phyloP scores from a whole-genome alignment of 1,139 yeast genomes.

The Geotrichum restrictum region DNA sequence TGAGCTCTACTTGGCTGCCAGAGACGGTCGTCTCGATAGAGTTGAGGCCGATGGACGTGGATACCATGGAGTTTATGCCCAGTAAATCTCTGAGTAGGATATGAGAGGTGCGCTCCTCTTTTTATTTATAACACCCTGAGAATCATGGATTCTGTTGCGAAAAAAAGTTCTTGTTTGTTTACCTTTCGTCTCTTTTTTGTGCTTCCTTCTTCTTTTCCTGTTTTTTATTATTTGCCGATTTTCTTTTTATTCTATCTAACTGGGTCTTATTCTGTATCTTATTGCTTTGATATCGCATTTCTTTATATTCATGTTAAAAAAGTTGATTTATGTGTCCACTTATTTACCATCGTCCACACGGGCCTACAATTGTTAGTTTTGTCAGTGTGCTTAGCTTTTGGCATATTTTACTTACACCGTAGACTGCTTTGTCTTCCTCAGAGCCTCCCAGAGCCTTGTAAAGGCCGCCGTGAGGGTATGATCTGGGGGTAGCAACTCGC shows the following conservation, averaged over 20 bases:
- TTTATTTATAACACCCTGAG: conserved; percentile 17
- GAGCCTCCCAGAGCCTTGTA: conserved; percentile 67
- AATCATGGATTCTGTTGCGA: conserved; percentile 3
- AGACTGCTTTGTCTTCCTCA: conserved; percentile 36
- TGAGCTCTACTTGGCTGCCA: conserved; percentile 46
- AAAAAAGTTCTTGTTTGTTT: conserved; percentile 7
- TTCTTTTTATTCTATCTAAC: not conserved
- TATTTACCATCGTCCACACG: conserved; percentile 22
- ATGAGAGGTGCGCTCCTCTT: conserved; percentile 7
- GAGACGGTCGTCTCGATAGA: conserved; percentile 49
- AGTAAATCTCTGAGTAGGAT: conserved; percentile 27
- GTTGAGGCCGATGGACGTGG: conserved; percentile 46
- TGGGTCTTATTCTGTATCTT: not conserved
- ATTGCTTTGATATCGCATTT: not conserved
- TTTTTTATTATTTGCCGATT: conserved; percentile 7
- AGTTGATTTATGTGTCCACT: not conserved
- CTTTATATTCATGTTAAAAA: not conserved
- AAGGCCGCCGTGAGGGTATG: conserved; percentile 71
- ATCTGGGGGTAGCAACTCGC: conserved; percentile 72
- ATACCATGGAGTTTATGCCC: conserved; percentile 43
- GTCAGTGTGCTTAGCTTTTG: not conserved
- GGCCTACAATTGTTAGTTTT: conserved; percentile 17
- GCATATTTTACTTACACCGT: conserved; percentile 28
- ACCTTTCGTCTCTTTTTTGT: conserved; percentile 16
- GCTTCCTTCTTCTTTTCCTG: conserved; percentile 10